Percentiles rank a stretch among this genome's conserved stretches.
Conservation (phyloP, 345 rosid species). For the Schrenkiella parvula region DNA sequence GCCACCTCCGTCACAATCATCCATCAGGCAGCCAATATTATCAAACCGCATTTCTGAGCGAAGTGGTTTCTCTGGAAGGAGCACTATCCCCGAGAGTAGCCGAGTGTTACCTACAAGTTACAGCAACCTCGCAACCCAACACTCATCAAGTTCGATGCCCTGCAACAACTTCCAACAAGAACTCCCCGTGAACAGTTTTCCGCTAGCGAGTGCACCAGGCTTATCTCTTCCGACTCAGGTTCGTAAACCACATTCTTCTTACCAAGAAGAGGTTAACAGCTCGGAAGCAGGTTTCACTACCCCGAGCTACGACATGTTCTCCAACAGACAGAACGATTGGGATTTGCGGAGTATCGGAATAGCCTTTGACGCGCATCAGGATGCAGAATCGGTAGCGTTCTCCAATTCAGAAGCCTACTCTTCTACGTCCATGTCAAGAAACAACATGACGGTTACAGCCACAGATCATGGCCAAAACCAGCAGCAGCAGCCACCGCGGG, state of each 20-base stretch:
- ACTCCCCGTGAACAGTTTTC: conserved; percentile 49
- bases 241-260: conserved; percentile 33
- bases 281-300: conserved; percentile 36
- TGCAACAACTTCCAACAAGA: conserved; percentile 46
- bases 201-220: conserved; percentile 55
- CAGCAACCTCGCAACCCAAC: conserved; percentile 28
- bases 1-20: conserved; percentile 27
- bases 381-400: conserved; percentile 35
- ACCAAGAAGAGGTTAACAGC: conserved; percentile 55
- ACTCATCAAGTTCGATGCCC: conserved; percentile 14
- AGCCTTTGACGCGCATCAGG: conserved; percentile 52
- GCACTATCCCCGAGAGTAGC: conserved; percentile 50
- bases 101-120: conserved; percentile 45
- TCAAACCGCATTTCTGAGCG: conserved; percentile 45
- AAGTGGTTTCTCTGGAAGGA: conserved; percentile 39
- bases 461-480: conserved; percentile 10
- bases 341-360: conserved; percentile 61
- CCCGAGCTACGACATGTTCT: conserved; percentile 21
- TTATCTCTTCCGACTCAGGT: conserved; percentile 42
- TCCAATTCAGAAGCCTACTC: conserved; percentile 29
- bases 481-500: background rate
- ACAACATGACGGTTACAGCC: conserved; percentile 15
- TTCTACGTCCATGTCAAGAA: conserved; percentile 30
- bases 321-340: conserved; percentile 51
- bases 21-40: conserved; percentile 53